Evolutionary conservation across 202 grass and related monocot genomes (phyloP).

Genomic region (Dendrocalamus latiflorus): DNA sequence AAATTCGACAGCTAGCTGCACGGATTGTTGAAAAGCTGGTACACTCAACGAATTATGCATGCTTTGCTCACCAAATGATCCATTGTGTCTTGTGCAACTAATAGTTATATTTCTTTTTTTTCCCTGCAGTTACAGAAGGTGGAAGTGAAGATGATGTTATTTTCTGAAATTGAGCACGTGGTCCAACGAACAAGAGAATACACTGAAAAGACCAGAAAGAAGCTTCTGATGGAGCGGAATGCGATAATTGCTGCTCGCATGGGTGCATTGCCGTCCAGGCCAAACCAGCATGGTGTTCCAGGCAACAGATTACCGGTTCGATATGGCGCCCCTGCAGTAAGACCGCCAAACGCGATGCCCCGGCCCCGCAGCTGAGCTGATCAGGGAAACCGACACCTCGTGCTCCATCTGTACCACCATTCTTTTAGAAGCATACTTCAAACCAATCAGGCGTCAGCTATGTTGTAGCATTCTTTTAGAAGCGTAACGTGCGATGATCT

Average conservation of each 20-base stretch:
- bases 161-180: constrained; percentile 71
- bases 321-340: constrained; percentile 24
- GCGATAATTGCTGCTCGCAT: no score
- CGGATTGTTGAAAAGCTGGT: constrained; percentile 92
- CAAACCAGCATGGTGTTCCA: no score
- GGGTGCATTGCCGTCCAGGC: no score
- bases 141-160: constrained; percentile 68
- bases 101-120: constrained; percentile 1
- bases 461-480: constrained; percentile 46
- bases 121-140: constrained; percentile 80
- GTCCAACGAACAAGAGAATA: constrained; percentile 67
- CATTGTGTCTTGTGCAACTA: neutral
- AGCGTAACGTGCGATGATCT: constrained; percentile 18
- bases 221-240: no score
- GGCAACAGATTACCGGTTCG: no score
- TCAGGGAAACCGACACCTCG: neutral
- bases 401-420: constrained; percentile 24
- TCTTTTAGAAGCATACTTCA: constrained; percentile 41
- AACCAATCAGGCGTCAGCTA: constrained; percentile 2
- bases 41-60: neutral
- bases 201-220: no score
- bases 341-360: constrained; percentile 48
- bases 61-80: neutral
- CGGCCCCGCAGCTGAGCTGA: constrained; percentile 37
- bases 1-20: constrained; percentile 63